Conservation (phyloP, 2,329 filamentous ascomycete genomes). For the Elsinoe ampelina region DNA sequence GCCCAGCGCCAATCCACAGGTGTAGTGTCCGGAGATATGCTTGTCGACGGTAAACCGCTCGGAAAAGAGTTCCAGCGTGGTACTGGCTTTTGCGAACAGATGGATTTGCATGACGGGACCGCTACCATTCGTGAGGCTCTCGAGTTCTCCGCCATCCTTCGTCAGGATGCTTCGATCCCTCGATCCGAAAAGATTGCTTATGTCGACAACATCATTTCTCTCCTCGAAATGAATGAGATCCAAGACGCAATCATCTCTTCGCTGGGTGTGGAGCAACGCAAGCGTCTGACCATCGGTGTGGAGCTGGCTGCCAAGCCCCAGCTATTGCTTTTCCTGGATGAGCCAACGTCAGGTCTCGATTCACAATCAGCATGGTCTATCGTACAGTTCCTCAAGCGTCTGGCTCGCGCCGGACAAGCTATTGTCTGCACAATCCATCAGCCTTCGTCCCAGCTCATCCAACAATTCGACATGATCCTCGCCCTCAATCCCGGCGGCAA, state of each 20-base stretch:
- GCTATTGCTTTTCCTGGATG: slow-evolving; percentile 60
- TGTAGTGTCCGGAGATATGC: slow-evolving; percentile 57
- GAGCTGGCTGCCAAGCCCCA: slow-evolving; percentile 62
- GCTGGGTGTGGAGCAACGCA: slow-evolving; percentile 60
- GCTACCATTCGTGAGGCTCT: slow-evolving; percentile 59
- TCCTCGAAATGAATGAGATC: slow-evolving; percentile 56
- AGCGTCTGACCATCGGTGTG: slow-evolving; percentile 64
- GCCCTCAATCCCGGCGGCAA: slow-evolving; percentile 60
- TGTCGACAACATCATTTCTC: slow-evolving; percentile 55
- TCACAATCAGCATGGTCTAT: slow-evolving; percentile 61
- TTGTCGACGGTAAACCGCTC: slow-evolving; percentile 58
- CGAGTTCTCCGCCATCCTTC: slow-evolving; percentile 57
- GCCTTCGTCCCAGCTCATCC: slow-evolving; percentile 57
- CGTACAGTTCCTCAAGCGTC: slow-evolving; percentile 58
- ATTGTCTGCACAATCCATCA: slow-evolving; percentile 70
- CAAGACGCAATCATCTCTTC: slow-evolving; percentile 58
- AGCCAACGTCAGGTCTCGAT: slow-evolving; percentile 63
- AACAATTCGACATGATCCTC: slow-evolving; percentile 66
- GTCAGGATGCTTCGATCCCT: slow-evolving; percentile 48
- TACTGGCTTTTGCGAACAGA: slow-evolving; percentile 64
- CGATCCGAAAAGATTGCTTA: slow-evolving; percentile 55
- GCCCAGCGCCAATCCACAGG: slow-evolving; percentile 62
- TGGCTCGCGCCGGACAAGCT: slow-evolving; percentile 56
- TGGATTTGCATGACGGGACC: slow-evolving; percentile 61
- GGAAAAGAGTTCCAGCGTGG: slow-evolving; percentile 56